phyloP scores from a whole-genome alignment of 257 asterid species.

The Solanum sparsipilum region DNA sequence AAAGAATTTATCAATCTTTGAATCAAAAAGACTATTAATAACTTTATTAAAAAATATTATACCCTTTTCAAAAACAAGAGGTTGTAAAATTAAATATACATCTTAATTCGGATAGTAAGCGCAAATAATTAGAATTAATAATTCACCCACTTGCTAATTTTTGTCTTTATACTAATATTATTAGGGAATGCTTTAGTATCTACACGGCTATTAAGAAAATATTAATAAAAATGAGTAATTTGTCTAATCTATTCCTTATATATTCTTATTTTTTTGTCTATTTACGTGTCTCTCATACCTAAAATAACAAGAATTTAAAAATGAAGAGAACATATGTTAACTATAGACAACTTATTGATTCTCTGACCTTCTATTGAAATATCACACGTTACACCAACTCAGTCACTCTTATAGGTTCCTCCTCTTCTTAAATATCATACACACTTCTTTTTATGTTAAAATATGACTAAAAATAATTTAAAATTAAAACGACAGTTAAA shows the following conservation, averaged over 20 bases:
- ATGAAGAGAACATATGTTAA: not conserved
- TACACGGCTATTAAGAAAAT: not conserved
- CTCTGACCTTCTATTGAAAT: too few species aligned
- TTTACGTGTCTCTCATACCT: not conserved
- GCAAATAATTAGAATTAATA: not conserved
- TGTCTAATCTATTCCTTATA: not conserved
- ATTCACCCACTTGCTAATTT: not conserved
- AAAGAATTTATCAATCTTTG: not conserved
- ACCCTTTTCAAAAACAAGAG: not conserved
- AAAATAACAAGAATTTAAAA: not conserved
- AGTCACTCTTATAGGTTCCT: not conserved
- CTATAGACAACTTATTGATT: too few species aligned
- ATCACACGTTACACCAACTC: not conserved
- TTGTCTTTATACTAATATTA: not conserved
- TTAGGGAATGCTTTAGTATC: not conserved
- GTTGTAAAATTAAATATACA: not conserved
- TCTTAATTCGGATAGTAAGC: not conserved
- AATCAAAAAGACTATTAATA: not conserved
- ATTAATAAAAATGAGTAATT: not conserved
- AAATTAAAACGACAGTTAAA: not conserved
- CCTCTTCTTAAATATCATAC: not conserved
- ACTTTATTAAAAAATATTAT: not conserved
- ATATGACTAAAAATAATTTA: not conserved
- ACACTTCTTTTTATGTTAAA: not conserved
- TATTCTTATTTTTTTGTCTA: not conserved